Base-by-base conservation (phyloP, 2,329 filamentous ascomycete genomes). In the Madurella mycetomatis region DNA sequence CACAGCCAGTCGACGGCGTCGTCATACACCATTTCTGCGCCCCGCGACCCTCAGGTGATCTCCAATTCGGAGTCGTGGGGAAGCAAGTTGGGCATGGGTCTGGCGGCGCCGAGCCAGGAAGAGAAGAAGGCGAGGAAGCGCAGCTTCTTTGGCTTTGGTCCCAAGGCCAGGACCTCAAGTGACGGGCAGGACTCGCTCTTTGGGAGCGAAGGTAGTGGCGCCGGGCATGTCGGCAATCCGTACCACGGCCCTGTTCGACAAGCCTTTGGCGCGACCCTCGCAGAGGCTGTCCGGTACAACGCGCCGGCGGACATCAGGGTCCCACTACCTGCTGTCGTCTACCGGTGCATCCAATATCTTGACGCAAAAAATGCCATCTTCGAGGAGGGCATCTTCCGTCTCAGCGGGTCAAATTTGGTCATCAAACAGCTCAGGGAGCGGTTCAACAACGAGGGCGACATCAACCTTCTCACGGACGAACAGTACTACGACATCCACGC, bases 401-500 rank as follows among this genome's bases (percentile, higher is more conserved):
- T 99, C 41, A 97, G 92, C 69, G 94, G 94, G n/a, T 97, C 92
- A 1, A 97, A 96, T 67, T 82, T 95, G 51, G 86, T 96, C 47
- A 95, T 99, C 72, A 95, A 92, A 71, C 84, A 84, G 54, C 80
- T 99, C 42, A 88, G 88, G 57, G 92, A 97, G 68, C 86, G 92
- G 2, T 99, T 99, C 76, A 96, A 99, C 70, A 84, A 73, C 4
- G 92, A 99, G 74, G 87, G 92, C 44, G 94, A 99, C 67, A 82
- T 99, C 60, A 90, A 96, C 67, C 78, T 99, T 49, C 70, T 96
- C 25, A 82, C 80, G 2, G 92, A 92, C 55, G 87, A 87, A 47
- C 85, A 89, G 55, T 95, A 92, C 68, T 90, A 96, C 67, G 94
- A 99, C 69, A 92, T 99, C 25, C 92, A 99, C 69, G 94, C 94